Evolutionary conservation across 768 basidiomycete genomes (phyloP).

Genomic region (Termitomyces sp.): DNA sequence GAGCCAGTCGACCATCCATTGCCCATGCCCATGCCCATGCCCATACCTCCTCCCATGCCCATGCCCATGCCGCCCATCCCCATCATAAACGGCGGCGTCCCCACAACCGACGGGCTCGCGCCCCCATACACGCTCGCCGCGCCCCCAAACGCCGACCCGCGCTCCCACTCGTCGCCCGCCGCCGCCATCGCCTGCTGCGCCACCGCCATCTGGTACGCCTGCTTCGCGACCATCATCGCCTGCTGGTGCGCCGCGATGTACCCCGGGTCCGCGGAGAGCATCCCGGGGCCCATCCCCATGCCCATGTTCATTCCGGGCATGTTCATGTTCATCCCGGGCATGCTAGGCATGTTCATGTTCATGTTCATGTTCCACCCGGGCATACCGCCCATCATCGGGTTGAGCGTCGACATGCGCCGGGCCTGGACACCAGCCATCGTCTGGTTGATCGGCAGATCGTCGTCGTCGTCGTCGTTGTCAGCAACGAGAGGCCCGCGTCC

Average conservation of each 20-base stretch:
- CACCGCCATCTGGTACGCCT: conserved; percentile 86
- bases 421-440: conserved; percentile 22
- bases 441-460: conserved; percentile 46
- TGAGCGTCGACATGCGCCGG: conserved; percentile 37
- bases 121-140: conserved; percentile 46
- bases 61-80: conserved; percentile 18
- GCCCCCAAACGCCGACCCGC: conserved; percentile 47
- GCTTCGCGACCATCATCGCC: conserved; percentile 83
- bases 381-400: conserved; percentile 40
- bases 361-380: conserved; percentile 20
- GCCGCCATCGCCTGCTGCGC: conserved; percentile 88
- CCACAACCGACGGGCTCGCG: conserved; percentile 26
- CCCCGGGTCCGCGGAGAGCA: conserved; percentile 47
- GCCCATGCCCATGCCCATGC: conserved; percentile 31
- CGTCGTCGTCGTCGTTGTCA: conserved; percentile 53
- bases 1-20: conserved; percentile 44
- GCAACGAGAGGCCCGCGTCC: conserved; percentile 63
- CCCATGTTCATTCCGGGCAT: conserved; percentile 15
- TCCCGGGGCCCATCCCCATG: conserved; percentile 27
- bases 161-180: conserved; percentile 91
- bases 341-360: conserved; percentile 19
- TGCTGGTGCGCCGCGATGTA: conserved; percentile 80
- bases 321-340: conserved; percentile 14
- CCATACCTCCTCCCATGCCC: conserved; percentile 30
- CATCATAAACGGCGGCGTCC: conserved; percentile 32